A percentile compares a stretch with the other conserved stretches of the same genome.
Evolutionary conservation across 2,329 filamentous ascomycete genomes (phyloP).

Genomic region (Phialophora verrucosa): DNA sequence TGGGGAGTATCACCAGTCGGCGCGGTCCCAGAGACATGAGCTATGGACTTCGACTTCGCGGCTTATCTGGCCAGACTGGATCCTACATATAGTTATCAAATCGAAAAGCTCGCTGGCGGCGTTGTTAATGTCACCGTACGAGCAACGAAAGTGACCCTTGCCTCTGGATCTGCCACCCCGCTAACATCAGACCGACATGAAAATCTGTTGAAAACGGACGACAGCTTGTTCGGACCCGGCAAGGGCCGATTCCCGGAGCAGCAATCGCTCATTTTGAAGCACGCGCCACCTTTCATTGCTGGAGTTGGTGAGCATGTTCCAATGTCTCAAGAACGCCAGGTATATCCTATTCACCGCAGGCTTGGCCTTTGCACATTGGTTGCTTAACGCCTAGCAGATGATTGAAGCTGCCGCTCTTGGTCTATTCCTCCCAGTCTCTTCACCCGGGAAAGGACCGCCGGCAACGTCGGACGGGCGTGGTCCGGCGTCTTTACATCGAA

Average conservation of each 20-base stretch:
- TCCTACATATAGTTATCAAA: conserved; percentile 6
- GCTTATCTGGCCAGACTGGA: conserved; percentile 16
- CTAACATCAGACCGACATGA: neutral
- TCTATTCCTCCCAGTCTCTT: neutral
- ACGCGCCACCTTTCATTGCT: conserved; percentile 23
- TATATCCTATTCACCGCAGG: neutral
- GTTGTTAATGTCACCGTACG: conserved; percentile 24
- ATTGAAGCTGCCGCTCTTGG: conserved; percentile 5
- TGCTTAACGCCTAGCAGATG: conserved; percentile 2
- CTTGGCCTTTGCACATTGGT: neutral
- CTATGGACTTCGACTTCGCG: conserved; percentile 20
- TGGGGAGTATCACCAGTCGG: neutral
- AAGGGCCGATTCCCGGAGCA: conserved; percentile 9
- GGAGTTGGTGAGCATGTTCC: conserved; percentile 15
- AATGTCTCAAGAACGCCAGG: conserved; percentile 19
- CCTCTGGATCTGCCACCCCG: neutral
- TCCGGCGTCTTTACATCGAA: neutral
- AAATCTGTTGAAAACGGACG: neutral
- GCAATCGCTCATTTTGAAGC: conserved; percentile 19
- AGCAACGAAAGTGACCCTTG: conserved; percentile 16
- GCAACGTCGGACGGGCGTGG: neutral
- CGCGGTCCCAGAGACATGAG: neutral
- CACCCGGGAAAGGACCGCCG: neutral
- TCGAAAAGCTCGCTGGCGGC: conserved; percentile 17
- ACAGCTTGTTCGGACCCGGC: neutral